Base-by-base conservation (phyloP, 2,329 filamentous ascomycete species). In the Plectosphaerella sp. region DNA sequence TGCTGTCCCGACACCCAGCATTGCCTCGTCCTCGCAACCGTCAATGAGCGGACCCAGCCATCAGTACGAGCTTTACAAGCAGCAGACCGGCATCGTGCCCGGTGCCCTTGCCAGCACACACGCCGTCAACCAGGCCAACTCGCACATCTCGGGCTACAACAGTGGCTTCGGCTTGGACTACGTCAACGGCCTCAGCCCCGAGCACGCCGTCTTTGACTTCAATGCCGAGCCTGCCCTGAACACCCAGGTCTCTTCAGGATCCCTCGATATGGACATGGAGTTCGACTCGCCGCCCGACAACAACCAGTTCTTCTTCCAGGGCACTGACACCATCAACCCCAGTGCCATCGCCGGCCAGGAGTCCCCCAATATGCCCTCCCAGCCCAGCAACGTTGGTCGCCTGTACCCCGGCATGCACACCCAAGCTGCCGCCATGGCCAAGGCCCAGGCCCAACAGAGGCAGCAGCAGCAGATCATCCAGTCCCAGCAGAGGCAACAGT, bases 391-490 rank as follows among this genome's bases (percentile, higher is more conserved):
- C 54, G 79, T 86, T 49, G 87, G 89, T 58, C 85, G 91, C 58
- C 85, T 95, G 60, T 97, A 90, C 77, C 93, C 93, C 12, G 93
- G 92, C 50, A 94, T 96, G 80, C 93, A 97, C 73, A 90, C 91
- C 64, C 91, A 92, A 71, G 88, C 91, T 71, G 91, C 91, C 48
- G 89, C 89, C 54, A 74, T 90, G 62, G 86, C 86, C 56, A 89
- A 89, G 73, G 85, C 85, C 9, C 81, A 85, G 61, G 81, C 82
- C 24, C 85, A 88, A 67, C 81, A 84, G 62, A 80, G 83, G 61
- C 82, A 86, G 61, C 79, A 84, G 59, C 70, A 75, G 62, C 68
- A 74, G 54, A 72, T 74, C 62, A 75, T 76, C 61, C 71, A 76
- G 57, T 72, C 75, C 55, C 69, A 73, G 56, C 71, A 75, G 62